Evolutionary conservation across 2,329 filamentous ascomycete species (phyloP), one percentile per base, ranked within the genome.

Genomic region (Seiridium unicorne): DNA sequence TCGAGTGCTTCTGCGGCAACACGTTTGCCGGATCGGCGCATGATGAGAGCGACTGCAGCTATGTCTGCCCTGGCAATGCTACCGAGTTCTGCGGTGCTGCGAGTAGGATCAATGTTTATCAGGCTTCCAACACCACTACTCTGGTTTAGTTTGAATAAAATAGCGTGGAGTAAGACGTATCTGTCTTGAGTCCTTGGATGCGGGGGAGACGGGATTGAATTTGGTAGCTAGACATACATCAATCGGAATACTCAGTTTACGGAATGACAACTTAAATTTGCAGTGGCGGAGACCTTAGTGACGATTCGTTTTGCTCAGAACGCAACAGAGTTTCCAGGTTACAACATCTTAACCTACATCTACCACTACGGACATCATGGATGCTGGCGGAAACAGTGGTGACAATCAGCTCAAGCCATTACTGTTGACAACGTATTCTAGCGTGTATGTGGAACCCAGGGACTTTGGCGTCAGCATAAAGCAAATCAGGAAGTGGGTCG

Each of bases 21-120:
- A 35, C 11, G 6, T 55, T 55, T 26, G 13, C 35, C 2, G 53
- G 53, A 4, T 3, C 38, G 18, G n/a, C n/a, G 4, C n/a, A 18
- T 9, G n/a, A 11, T 8, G 53, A 55, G 36, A 69, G 68, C 48
- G 76, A 74, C 34, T 81, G 78, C 69, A 69, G 65, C 61, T 79
- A 76, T 73, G 55, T 72, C 44, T 80, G 79, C 69, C 76, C 74
- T 38, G 78, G 76, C 61, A 76, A 79, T 65, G 65, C 65, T 26
- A 74, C 44, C 40, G 55, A 57, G 42, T 38, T 47, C 26, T 57
- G 55, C 48, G 55, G 55, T 40, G 44, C 55, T 47, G 55, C 42
- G 8, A 4, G 35, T n/a, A 46, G 53, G 18, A 42, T 55, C 53
- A 55, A 55, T 32, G 36, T 55, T 6, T 55, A 38, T 36, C 36